Evolutionary conservation across 352 stramenopile genomes (phyloP).

Genomic region (Phytopythium kandeliae): DNA sequence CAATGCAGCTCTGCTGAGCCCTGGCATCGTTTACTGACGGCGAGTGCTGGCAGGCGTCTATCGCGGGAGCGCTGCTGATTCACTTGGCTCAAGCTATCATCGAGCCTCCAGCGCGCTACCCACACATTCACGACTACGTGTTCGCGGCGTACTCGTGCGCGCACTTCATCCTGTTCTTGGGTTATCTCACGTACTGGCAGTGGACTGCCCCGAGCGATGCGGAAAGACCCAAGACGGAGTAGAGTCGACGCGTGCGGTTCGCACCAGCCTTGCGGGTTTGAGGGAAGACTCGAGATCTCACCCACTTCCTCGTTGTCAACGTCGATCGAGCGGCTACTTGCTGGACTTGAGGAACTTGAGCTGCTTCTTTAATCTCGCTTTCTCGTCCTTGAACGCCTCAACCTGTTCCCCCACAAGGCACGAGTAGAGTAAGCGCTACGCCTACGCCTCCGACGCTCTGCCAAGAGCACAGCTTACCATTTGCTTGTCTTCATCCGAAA

Average conservation of each 20-base stretch:
- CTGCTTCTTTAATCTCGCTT: constrained; percentile 79
- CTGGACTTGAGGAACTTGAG: constrained; percentile 68
- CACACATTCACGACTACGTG: constrained; percentile 83
- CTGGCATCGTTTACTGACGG: constrained; percentile 11
- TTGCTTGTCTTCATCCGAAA: constrained; percentile 68
- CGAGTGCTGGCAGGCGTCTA: constrained; percentile 38
- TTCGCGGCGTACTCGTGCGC: constrained; percentile 77
- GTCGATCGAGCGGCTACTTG: constrained; percentile 26
- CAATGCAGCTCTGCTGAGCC: no score
- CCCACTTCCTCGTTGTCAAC: neutral
- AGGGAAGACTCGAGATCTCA: neutral
- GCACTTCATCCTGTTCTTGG: constrained; percentile 67
- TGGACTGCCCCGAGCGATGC: constrained; percentile 36
- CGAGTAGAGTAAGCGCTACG: neutral
- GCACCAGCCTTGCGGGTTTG: neutral
- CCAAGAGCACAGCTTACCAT: constrained; percentile 65
- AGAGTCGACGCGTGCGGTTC: neutral
- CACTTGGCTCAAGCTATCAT: constrained; percentile 50
- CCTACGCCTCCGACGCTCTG: neutral
- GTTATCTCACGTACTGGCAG: constrained; percentile 82
- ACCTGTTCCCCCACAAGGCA: constrained; percentile 20
- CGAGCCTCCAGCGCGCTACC: constrained; percentile 45
- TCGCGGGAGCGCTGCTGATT: constrained; percentile 41
- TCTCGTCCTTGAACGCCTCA: constrained; percentile 84
- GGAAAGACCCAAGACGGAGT: constrained; percentile 35